These are phyloP conservation scores for Fusarium chlamydosporum DNA, from an alignment of 2,329 filamentous ascomycete genomes.

Conservation along the genomic window DNA sequence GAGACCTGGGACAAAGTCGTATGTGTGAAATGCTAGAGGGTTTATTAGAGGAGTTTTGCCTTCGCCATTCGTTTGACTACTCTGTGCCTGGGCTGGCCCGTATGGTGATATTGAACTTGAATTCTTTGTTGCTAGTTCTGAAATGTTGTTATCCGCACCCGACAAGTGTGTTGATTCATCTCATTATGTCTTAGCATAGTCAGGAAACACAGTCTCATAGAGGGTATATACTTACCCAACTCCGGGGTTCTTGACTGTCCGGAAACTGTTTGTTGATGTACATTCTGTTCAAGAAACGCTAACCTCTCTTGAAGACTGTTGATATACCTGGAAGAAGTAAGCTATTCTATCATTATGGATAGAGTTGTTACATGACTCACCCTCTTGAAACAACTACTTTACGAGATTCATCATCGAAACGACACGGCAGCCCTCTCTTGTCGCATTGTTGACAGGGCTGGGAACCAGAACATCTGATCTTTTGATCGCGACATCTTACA, in stretches of 20 bases:
- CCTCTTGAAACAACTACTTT: slow-evolving; percentile 42
- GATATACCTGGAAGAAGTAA: slow-evolving; percentile 29
- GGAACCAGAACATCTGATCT: slow-evolving; percentile 38
- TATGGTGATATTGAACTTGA: slow-evolving; percentile 14
- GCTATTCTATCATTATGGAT: not conserved
- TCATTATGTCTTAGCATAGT: not conserved
- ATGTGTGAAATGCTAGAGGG: slow-evolving; percentile 40
- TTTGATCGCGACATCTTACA: slow-evolving; percentile 42
- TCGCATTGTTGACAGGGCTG: slow-evolving; percentile 40
- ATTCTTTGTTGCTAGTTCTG: slow-evolving; percentile 5
- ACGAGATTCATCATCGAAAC: slow-evolving; percentile 35
- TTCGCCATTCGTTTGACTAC: not conserved
- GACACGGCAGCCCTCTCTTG: slow-evolving; percentile 27
- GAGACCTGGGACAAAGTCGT: slow-evolving; percentile 40
- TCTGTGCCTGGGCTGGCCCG: not conserved
- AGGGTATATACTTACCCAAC: not conserved
- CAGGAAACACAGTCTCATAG: rapidly evolving
- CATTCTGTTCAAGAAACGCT: slow-evolving; percentile 17
- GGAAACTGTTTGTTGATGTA: not conserved
- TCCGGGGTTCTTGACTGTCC: slow-evolving; percentile 4
- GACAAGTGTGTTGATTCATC: slow-evolving; percentile 4
- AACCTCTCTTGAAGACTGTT: slow-evolving; percentile 32
- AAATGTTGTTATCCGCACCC: not conserved
- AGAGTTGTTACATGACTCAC: not conserved
- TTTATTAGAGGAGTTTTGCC: slow-evolving; percentile 38